Percentiles rank a stretch among this genome's conserved stretches.
These are phyloP conservation scores for Yamadazyma epiphylla DNA, from an alignment of 1,139 yeast species.

Conservation along the genomic window DNA sequence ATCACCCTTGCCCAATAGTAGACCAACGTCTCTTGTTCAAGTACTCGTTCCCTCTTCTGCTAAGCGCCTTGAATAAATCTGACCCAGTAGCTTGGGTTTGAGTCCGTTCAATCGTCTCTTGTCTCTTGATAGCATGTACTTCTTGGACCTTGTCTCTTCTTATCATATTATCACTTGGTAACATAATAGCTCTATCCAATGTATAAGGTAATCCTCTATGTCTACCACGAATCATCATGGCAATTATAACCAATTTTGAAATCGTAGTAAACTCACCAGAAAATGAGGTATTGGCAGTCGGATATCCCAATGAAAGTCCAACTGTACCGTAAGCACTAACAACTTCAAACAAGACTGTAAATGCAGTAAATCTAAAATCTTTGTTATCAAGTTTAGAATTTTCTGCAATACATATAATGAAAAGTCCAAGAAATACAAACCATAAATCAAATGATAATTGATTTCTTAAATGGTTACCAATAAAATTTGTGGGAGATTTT, in stretches of 20 bases:
- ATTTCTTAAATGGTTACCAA: slow-evolving; percentile 84
- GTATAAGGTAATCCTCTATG: slow-evolving; percentile 96
- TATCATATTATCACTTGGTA: slow-evolving; percentile 70
- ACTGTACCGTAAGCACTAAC: slow-evolving; percentile 96
- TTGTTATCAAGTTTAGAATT: slow-evolving; percentile 52
- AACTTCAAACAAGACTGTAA: slow-evolving; percentile 77
- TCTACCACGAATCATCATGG: slow-evolving; percentile 90
- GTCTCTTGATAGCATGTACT: slow-evolving; percentile 43
- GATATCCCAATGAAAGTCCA: slow-evolving; percentile 84
- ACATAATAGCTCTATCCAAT: slow-evolving; percentile 88
- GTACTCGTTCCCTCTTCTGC: slow-evolving; percentile 13
- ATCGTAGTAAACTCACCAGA: slow-evolving; percentile 66
- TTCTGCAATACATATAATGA: slow-evolving; percentile 84
- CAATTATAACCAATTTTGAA: slow-evolving; percentile 81
- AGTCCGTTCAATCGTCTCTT: slow-evolving; percentile 25
- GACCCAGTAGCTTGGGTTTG: slow-evolving; percentile 12
- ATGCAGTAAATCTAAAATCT: slow-evolving; percentile 57
- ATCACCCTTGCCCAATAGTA: slow-evolving; percentile 1
- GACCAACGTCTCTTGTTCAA: slow-evolving; percentile 6
- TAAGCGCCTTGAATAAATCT: slow-evolving; percentile 11
- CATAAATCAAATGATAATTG: slow-evolving; percentile 94
- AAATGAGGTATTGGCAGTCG: slow-evolving; percentile 62
- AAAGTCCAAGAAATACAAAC: slow-evolving; percentile 85
- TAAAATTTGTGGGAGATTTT: slow-evolving; percentile 52
- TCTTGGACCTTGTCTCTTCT: slow-evolving; percentile 68